A percentile compares a stretch with the other conserved stretches of the same genome.
phyloP scores from a whole-genome alignment of 495 filamentous ascomycete genomes.

The Geopyxis carbonaria region DNA sequence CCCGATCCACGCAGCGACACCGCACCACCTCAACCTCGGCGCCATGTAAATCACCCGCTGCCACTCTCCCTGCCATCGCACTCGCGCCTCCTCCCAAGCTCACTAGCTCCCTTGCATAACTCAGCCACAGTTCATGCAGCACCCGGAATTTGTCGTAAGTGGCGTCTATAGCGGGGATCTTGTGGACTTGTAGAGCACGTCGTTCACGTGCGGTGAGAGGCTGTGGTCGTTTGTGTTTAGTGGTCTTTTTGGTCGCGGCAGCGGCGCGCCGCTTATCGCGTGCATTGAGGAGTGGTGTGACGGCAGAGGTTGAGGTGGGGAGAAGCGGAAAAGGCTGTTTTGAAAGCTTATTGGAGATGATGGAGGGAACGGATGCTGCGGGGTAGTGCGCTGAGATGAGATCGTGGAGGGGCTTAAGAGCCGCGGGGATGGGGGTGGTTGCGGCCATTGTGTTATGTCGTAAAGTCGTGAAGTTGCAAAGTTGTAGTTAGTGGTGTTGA shows the following conservation, averaged over 20 bases:
- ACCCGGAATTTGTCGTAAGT: constrained; percentile 63
- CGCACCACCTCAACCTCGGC: constrained; percentile 70
- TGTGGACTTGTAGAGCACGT: constrained; percentile 51
- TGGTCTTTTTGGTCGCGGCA: constrained; percentile 26
- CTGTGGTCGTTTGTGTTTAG: constrained; percentile 39
- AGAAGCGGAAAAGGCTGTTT: constrained; percentile 66
- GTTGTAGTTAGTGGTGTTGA: too few relatives aligned
- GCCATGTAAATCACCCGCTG: constrained; percentile 63
- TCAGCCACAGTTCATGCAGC: constrained; percentile 61
- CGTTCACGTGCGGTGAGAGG: constrained; percentile 71
- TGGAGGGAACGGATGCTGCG: constrained; percentile 44
- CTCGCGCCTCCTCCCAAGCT: constrained; percentile 36
- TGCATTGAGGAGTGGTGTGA: constrained; percentile 40
- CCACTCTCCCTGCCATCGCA: constrained; percentile 31
- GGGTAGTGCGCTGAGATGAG: constrained; percentile 64
- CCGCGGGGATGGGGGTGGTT: too few relatives aligned
- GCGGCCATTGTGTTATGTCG: too few relatives aligned
- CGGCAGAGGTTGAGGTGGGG: constrained; percentile 28
- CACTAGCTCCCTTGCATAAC: constrained; percentile 52
- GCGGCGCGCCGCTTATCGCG: constrained; percentile 41
- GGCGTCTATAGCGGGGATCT: constrained; percentile 47
- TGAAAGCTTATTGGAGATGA: constrained; percentile 67
- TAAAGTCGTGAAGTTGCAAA: too few relatives aligned
- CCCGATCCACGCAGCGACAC: constrained; percentile 59
- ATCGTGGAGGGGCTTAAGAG: too few relatives aligned